Conservation (phyloP, 345 rosid species). For the Physaria fendleri region DNA sequence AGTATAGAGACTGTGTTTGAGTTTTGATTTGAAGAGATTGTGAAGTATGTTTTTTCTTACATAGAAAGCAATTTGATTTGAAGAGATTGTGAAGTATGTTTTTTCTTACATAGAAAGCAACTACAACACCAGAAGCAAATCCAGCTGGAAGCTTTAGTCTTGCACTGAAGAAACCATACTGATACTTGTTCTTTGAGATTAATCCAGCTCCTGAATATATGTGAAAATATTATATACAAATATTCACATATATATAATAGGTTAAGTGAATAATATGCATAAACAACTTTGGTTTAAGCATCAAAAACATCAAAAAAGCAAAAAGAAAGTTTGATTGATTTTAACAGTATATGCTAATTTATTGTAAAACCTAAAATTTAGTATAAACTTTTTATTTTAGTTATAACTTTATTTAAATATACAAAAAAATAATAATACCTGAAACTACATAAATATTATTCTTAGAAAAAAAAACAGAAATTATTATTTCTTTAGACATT, state of each 20-base stretch:
- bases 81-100: background rate
- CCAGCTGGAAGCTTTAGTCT: conserved; percentile 84
- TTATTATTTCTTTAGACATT: no score
- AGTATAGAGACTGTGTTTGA: no score
- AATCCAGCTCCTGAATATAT: conserved; percentile 70
- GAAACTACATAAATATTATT: no score
- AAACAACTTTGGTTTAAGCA: no score
- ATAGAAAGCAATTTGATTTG: conserved; percentile 55
- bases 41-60: conserved; percentile 36
- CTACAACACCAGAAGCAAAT: conserved; percentile 81
- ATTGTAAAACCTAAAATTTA: no score
- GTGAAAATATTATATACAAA: background rate
- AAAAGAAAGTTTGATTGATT: background rate
- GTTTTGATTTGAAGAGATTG: background rate
- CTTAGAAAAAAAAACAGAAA: no score
- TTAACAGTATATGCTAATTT: no score
- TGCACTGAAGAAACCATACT: conserved; percentile 83
- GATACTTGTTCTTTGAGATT: conserved; percentile 44
- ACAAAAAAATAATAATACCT: no score
- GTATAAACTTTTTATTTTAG: no score
- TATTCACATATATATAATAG: background rate
- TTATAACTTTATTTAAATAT: no score
- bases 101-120: conserved; percentile 83
- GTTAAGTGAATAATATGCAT: background rate
- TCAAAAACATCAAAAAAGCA: background rate